Conservation (phyloP, 495 filamentous ascomycete genomes). For the Lasiosphaeria hispida region DNA sequence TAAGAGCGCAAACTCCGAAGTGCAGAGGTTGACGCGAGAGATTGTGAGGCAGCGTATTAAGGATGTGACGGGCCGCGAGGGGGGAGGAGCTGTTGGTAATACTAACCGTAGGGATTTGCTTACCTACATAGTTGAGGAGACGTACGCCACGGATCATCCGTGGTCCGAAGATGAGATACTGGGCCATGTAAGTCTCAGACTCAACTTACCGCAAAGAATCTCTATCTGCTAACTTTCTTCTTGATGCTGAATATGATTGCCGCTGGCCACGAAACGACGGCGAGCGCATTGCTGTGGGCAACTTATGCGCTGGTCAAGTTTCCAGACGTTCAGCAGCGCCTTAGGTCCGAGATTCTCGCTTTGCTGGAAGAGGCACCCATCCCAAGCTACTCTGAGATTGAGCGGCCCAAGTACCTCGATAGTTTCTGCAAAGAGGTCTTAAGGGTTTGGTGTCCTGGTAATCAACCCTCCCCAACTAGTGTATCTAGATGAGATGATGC, state of each 20-base stretch:
- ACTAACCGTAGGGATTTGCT: not conserved
- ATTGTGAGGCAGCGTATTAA: constrained; percentile 48
- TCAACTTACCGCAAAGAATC: not conserved
- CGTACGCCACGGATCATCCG: not conserved
- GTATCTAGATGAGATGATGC: not conserved
- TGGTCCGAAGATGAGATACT: not conserved
- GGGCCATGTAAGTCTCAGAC: not conserved
- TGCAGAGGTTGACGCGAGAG: constrained; percentile 31
- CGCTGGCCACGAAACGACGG: constrained; percentile 3
- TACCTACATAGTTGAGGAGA: not conserved
- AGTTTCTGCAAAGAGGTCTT: constrained; percentile 1
- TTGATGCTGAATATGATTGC: constrained; percentile 1
- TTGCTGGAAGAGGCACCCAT: not conserved
- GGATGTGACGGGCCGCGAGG: too few relatives aligned
- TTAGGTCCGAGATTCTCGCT: not conserved
- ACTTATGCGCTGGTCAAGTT: not conserved
- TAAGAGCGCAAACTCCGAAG: constrained; percentile 21
- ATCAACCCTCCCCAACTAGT: too few relatives aligned
- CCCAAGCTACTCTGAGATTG: not conserved
- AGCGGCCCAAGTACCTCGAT: not conserved
- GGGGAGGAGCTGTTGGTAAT: too few relatives aligned
- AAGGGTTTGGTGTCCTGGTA: not conserved
- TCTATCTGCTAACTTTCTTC: not conserved
- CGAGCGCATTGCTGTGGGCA: not conserved
- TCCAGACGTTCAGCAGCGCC: not conserved